A percentile compares a stretch with the other conserved stretches of the same genome.
These are phyloP conservation scores for Xylaria sp. DNA, from an alignment of 495 filamentous ascomycete species.

Conservation along the genomic window DNA sequence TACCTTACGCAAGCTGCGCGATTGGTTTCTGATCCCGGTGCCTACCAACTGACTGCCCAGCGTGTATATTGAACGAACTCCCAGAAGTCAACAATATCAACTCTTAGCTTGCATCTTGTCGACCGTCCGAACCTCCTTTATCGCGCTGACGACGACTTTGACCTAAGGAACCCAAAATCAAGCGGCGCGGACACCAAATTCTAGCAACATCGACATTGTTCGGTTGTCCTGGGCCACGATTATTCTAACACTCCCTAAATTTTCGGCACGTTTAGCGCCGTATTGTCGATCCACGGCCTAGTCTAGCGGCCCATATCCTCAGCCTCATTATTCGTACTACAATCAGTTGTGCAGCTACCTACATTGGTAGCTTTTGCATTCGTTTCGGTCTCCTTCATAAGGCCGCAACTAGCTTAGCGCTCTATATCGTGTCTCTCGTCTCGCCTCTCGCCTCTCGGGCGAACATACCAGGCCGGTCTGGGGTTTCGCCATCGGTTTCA, in stretches of 20 bases:
- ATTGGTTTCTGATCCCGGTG: background rate
- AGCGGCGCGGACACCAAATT: background rate
- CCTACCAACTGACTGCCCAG: background rate
- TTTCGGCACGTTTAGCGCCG: background rate
- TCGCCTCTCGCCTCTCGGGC: background rate
- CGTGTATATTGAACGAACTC: background rate
- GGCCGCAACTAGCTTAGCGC: conserved; percentile 11
- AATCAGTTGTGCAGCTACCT: background rate
- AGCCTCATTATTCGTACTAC: conserved; percentile 7
- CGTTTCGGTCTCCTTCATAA: conserved; percentile 15
- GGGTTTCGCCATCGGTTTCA: background rate
- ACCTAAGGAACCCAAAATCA: background rate
- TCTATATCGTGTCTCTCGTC: background rate
- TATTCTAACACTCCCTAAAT: background rate
- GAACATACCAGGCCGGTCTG: background rate
- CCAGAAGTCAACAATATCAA: background rate
- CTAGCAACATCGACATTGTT: background rate
- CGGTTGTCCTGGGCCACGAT: background rate
- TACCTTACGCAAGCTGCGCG: background rate
- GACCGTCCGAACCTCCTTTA: background rate
- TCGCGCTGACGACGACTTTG: conserved; percentile 5
- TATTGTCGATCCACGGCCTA: conserved; percentile 6
- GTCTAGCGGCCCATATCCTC: conserved; percentile 22
- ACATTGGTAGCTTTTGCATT: conserved; percentile 11
- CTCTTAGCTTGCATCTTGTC: conserved; percentile 3